phyloP scores from a whole-genome alignment of 768 basidiomycete species.

The Serendipita indica region DNA sequence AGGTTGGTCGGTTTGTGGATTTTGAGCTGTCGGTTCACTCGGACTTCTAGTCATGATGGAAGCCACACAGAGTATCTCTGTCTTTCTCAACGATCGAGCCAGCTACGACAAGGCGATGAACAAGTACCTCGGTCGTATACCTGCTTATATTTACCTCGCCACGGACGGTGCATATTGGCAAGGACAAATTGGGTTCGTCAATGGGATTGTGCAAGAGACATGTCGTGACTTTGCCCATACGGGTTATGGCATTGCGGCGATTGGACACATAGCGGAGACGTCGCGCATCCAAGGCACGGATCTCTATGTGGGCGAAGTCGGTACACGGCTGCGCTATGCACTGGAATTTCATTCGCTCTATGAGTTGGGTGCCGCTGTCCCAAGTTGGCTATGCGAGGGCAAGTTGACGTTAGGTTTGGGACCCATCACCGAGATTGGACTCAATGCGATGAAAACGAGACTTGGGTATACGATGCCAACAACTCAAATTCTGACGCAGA shows the following conservation, averaged over 20 bases:
- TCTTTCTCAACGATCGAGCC: neutral
- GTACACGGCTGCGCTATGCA: neutral
- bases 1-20: neutral
- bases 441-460: neutral
- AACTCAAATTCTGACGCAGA: neutral
- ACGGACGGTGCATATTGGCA: constrained; percentile 9
- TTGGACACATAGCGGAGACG: neutral
- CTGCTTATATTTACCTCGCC: constrained; percentile 3
- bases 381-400: neutral
- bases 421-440: neutral
- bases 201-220: constrained; percentile 6
- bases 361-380: neutral
- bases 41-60: constrained; percentile 4
- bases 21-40: neutral
- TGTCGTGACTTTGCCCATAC: constrained; percentile 6
- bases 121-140: constrained; percentile 3
- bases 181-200: neutral
- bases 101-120: neutral
- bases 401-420: neutral
- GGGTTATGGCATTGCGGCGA: constrained; percentile 7
- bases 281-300: constrained; percentile 1
- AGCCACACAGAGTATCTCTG: neutral
- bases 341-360: constrained; percentile 8
- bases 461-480: neutral
- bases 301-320: neutral